Base-by-base conservation (phyloP, 1,139 yeast genomes). In the Diutina siamensis region DNA sequence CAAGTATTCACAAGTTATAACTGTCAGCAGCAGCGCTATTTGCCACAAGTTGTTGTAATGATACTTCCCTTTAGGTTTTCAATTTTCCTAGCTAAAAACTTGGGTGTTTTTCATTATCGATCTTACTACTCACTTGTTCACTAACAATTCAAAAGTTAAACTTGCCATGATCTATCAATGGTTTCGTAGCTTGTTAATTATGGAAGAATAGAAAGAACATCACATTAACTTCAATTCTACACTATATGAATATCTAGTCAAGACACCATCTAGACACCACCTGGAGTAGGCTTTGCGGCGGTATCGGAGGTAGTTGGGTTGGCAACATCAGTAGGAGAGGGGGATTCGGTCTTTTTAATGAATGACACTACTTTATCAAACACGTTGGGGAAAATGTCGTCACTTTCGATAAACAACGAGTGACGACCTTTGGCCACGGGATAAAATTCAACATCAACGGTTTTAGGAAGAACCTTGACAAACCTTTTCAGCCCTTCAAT, bases 401-500 rank as follows among this genome's bases (percentile, higher is more conserved):
- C 68, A 7, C 53, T 58, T 51, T 79, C 85, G 34, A 68, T 51
- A 46, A 68, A 63, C 35, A 76, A 56, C 9, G 71, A 62, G 53
- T 78, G 83, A 49, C 62, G 65, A 7, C 69, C 76, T 0, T 56
- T 62, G 33, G 63, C 58, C 47, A 63, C 54, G 2, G 56, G 48
- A 28, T 53, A 56, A 40, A 63, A 58, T 48, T 64, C 58, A 46
- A 58, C 59, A 38, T 64, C 61, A 25, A 62, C 58, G 32, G 54
- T 54, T n/a, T 57, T 58, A 33, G 60, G 57, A 40, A 73, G 60
- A 46, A 68, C 52, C 0, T 60, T 56, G 48, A 66, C 59, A 53
- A 81, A 83, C 49, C 63, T 58, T 51, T 68, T 61, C 7, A 84
- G 68, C 2, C 77, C 83, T 15, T 65, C 65, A 45, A 71, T 64